These are phyloP conservation scores for Elsinoe necatrix DNA, from an alignment of 2,329 filamentous ascomycete species.

Conservation along the genomic window DNA sequence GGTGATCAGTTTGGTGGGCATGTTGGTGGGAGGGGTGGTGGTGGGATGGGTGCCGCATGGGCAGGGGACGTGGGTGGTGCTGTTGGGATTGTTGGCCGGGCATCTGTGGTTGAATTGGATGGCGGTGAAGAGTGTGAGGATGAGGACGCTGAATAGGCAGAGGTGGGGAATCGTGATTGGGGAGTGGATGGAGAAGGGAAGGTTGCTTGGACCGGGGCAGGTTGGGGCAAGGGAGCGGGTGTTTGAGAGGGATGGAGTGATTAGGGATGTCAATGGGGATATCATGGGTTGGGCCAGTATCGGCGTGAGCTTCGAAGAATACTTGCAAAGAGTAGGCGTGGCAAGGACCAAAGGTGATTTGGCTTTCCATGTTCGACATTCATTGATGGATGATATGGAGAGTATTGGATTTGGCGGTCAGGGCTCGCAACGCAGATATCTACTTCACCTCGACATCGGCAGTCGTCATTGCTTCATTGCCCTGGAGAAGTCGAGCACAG, in stretches of 20 bases:
- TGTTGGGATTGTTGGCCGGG: conserved; percentile 61
- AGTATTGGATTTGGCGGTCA: conserved; percentile 47
- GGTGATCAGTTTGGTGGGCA: conserved; percentile 77
- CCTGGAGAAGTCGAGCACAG: conserved; percentile 50
- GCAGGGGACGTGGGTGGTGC: conserved; percentile 61
- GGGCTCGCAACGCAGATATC: conserved; percentile 26
- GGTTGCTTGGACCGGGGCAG: conserved; percentile 49
- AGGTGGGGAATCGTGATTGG: conserved; percentile 71
- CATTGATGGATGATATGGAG: conserved; percentile 44
- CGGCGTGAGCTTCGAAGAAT: conserved; percentile 31
- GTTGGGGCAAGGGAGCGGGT: conserved; percentile 53
- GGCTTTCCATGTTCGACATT: conserved; percentile 30
- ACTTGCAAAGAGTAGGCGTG: conserved; percentile 19
- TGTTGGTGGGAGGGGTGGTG: conserved; percentile 75
- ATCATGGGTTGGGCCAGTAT: conserved; percentile 48
- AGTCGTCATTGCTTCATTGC: conserved; percentile 44
- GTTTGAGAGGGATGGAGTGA: conserved; percentile 55
- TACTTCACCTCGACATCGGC: conserved; percentile 5
- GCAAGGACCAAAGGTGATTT: conserved; percentile 1
- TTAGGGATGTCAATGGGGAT: conserved; percentile 46
- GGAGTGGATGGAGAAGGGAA: conserved; percentile 24
- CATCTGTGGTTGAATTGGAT: conserved; percentile 81
- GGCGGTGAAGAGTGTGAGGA: conserved; percentile 74
- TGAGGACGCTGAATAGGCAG: conserved; percentile 79
- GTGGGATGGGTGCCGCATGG: conserved; percentile 67